Evolutionary conservation across 1,284 basidiomycete species (phyloP), one percentile per base, ranked within the genome.

Genomic region (Cutaneotrichosporon sp.): DNA sequence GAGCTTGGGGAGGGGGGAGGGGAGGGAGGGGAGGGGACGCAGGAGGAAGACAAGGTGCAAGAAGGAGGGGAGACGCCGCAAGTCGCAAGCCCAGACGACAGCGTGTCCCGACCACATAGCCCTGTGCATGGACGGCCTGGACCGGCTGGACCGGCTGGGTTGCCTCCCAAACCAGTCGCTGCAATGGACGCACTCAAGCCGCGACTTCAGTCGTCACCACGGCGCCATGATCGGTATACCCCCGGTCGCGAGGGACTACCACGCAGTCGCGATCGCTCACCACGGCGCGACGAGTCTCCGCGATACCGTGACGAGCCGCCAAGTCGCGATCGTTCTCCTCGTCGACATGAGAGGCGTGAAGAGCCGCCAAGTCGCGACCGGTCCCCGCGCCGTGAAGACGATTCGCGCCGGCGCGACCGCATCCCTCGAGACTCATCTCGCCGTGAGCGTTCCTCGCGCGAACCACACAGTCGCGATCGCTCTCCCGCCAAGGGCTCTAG

Each of bases 1-100:
- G 65, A 66, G 49, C 49, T 66, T n/a, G n/a, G n/a, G n/a, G n/a
- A n/a, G n/a, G n/a, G n/a, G 31, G 58, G 13, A 11, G 69, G 63
- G 2, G 63, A 63, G 49, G 67, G 32, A 64, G 16, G 69, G 63
- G 61, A 36, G 34, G 34, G 8, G 34, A 13, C 5, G 7, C 2
- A 69, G 70, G 64, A 16, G 31, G 32, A 36, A 30, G 3, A 21
- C 11, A 16, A 21, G 13, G 21, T 6, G 9, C 36, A 38, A 14
- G 36, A 16, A 14, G n/a, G 10, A 13, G 34, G 40, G n/a, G 30
- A 21, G 47, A 2, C 46, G 26, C 42, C 50, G 22, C 21, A 26
- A 32, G 49, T 14, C 14, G 31, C 32, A 0, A 21, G 34, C 26
- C 26, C 26, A 26, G 26, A 26, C 3, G 26, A 26, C 26, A 26